Evolutionary conservation across 192 early-diverging fungal species (phyloP), one percentile per base, ranked within the genome.

Genomic region (Haplosporangium gracile): DNA sequence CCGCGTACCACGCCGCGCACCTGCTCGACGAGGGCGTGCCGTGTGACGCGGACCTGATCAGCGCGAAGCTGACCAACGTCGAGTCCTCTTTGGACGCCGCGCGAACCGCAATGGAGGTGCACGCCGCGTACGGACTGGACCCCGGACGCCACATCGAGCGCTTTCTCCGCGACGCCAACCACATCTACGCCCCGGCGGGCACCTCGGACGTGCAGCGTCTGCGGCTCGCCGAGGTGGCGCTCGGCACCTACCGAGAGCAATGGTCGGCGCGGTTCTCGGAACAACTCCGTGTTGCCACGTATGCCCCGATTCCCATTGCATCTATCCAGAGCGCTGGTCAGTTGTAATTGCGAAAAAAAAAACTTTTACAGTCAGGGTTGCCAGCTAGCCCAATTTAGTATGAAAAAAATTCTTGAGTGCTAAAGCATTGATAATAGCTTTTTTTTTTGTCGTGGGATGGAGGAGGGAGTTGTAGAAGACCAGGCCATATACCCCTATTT

Each of bases 211-310:
- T 69, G 68, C 68, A 69, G 34, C 68, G 68, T 69, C 2, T 69
- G 38, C 68, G 68, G 38, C 68, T 69, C 68, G 68, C 68, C 68
- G 68, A 69, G 68, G 68, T 69, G 34, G 68, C 68, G 68, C 68
- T 69, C 68, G 68, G 68, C 4, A 69, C 68, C 68, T 69, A 69
- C 68, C 68, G 68, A 29, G 38, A 69, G 68, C 68, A 69, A 3
- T 69, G 68, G 68, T 69, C 68, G 29, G 68, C 18, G 34, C 29
- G 68, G 20, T 36, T 69, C 38, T 69, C 53, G 53, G 53, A 57
- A 57, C 53, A 57, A 8, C 53, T 57, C 24, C 53, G 53, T 24
- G 18, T 7, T 26, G 1, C 22, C 53, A 57, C 53, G 53, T 4
- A 10, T 43, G 42, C 9, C 42, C 1, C 42, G 9, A 43, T 51